phyloP scores from a whole-genome alignment of 306 rosid species.

The Medicago lupulina region DNA sequence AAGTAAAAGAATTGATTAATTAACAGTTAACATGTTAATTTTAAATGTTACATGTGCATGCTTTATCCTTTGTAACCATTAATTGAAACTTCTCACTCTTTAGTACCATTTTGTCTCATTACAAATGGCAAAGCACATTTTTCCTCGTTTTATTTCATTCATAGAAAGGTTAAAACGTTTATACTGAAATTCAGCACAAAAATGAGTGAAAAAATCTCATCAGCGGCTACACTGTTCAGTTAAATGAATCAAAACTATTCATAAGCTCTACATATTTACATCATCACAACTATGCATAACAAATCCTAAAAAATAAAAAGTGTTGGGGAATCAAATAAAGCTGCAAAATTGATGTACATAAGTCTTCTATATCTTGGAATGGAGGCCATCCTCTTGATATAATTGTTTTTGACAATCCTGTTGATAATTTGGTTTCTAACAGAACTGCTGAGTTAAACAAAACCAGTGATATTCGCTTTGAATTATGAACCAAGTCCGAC shows the following conservation, averaged over 20 bases:
- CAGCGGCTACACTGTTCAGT: neutral
- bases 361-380: constrained; percentile 15
- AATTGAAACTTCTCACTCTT: neutral
- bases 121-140: neutral
- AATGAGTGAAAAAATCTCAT: neutral
- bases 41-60: neutral
- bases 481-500: constrained; percentile 30
- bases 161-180: neutral
- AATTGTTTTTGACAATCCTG: neutral
- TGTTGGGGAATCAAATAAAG: constrained; percentile 1
- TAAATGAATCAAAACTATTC: constrained; percentile 26
- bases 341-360: constrained; percentile 42
- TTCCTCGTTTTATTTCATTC: neutral
- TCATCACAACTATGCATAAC: constrained; percentile 5
- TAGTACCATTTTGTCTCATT: neutral
- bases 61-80: too few species aligned
- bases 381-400: neutral
- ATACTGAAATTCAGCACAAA: neutral
- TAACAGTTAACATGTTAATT: too few species aligned
- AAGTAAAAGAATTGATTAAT: too few species aligned
- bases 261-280: constrained; percentile 41
- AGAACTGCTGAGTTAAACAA: constrained; percentile 17
- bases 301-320: neutral
- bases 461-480: neutral
- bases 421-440: constrained; percentile 30